Base-by-base conservation (phyloP, 1,284 basidiomycete species). In the Phlebopus sp. region DNA sequence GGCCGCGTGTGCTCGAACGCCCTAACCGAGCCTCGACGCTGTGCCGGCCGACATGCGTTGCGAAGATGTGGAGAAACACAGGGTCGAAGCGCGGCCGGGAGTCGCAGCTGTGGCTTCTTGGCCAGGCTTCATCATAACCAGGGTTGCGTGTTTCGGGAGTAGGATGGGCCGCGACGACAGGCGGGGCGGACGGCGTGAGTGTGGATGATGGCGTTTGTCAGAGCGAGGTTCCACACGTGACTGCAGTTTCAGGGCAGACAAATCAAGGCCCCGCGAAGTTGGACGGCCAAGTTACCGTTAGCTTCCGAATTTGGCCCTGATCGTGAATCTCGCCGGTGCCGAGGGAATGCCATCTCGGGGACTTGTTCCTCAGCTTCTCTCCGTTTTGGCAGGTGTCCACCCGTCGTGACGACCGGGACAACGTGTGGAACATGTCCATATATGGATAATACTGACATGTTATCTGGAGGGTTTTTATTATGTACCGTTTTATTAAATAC, bases 251-350 rank as follows among this genome's bases (percentile, higher is more conserved):
- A 49, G 47, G 47, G 47, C 42, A 38, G n/a, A n/a, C n/a, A n/a
- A n/a, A n/a, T n/a, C n/a, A n/a, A n/a, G n/a, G n/a, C 32, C 56
- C 57, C 54, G 51, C 42, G 47, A 49, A 42, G 45, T 23, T 38
- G 36, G 41, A 23, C 18, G 35, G 19, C 4, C 18, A 49, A 47
- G 37, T 38, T 46, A 46, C 37, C 40, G 35, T 41, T 45, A 6
- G 27, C 27, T 29, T 29, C 42, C 42, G 40, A 49, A 52, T 42
- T 44, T 38, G 44, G 53, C 51, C 63, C 66, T 58, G 58, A 63
- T 63, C 62, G 64, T 46, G 32, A 43, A 64, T 68, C 62, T 68
- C 64, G 64, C 66, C 62, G 62, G 62, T 67, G 62, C 62, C 62
- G 66, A 64, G 66, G 62, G 58, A 56, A 64, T 49, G 32, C 52